phyloP scores from a whole-genome alignment of 768 basidiomycete genomes.

The Mycena pura region DNA sequence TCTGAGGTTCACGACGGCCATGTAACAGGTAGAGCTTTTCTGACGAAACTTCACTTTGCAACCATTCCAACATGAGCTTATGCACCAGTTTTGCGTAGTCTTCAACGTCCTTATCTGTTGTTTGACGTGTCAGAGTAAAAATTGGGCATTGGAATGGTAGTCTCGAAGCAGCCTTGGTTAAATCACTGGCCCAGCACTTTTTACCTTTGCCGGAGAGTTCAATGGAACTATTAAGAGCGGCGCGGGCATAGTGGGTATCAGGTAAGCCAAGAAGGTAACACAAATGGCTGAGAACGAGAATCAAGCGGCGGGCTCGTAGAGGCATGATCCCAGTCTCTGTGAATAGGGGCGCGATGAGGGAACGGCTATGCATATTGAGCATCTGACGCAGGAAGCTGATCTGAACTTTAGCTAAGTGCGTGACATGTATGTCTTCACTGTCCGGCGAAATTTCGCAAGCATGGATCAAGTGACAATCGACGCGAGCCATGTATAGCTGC shows the following conservation, averaged over 20 bases:
- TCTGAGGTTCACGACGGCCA: slow-evolving; percentile 13
- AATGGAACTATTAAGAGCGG: neutral
- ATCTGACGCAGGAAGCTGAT: slow-evolving; percentile 27
- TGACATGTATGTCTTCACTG: slow-evolving; percentile 7
- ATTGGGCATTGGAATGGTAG: slow-evolving; percentile 7
- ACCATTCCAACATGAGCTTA: neutral
- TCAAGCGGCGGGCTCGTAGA: slow-evolving; percentile 24
- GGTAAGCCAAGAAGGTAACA: slow-evolving; percentile 20
- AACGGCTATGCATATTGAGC: slow-evolving; percentile 28
- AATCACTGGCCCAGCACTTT: neutral
- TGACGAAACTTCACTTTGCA: slow-evolving; percentile 1
- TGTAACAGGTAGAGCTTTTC: slow-evolving; percentile 18
- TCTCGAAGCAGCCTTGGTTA: neutral
- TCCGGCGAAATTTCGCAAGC: slow-evolving; percentile 31
- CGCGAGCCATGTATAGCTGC: slow-evolving; percentile 29
- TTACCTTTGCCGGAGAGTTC: neutral
- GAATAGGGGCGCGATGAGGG: slow-evolving; percentile 26
- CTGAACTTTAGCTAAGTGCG: slow-evolving; percentile 26
- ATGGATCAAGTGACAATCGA: slow-evolving; percentile 32
- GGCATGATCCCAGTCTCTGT: slow-evolving; percentile 35
- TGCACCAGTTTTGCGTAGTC: neutral
- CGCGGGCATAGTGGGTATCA: neutral
- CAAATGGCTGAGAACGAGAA: slow-evolving; percentile 28
- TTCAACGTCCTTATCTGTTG: neutral
- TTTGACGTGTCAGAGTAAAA: neutral